Percentiles rank a stretch among this genome's conserved stretches.
Evolutionary conservation across 1,139 yeast genomes (phyloP).

Genomic region (Suzukiozyma palmioleophila): DNA sequence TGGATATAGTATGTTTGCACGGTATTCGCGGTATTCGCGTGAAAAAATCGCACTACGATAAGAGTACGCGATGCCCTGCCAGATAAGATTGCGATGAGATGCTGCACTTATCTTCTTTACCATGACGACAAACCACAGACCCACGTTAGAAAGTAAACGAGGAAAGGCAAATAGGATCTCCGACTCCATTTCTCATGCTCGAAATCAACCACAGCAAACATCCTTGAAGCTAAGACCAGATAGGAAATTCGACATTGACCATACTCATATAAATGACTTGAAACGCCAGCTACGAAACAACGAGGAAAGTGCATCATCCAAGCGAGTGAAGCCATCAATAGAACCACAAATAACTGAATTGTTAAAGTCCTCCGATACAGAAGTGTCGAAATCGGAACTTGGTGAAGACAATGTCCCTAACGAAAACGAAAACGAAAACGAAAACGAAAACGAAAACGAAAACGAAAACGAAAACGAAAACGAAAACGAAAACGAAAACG

Average conservation of each 20-base stretch:
- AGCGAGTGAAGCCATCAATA: constrained; percentile 8
- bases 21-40: too few relatives aligned
- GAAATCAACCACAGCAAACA: constrained; percentile 69
- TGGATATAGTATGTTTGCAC: too few relatives aligned
- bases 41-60: too few relatives aligned
- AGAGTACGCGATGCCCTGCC: too few relatives aligned
- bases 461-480: constrained; percentile 5
- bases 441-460: constrained; percentile 5
- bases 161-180: constrained; percentile 50
- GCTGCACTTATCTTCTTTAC: too few relatives aligned
- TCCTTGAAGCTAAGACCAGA: constrained; percentile 56
- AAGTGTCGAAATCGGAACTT: neutral
- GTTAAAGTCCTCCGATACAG: neutral
- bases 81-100: neutral
- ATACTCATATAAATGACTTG: constrained; percentile 23
- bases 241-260: constrained; percentile 14
- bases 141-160: constrained; percentile 81
- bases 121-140: constrained; percentile 90
- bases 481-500: neutral
- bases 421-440: neutral
- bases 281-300: constrained; percentile 16
- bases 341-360: neutral
- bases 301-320: constrained; percentile 7
- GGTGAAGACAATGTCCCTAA: constrained; percentile 7
- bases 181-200: constrained; percentile 56